Base-by-base conservation (phyloP, 805 yeast species). In the Suhomyces sp. region DNA sequence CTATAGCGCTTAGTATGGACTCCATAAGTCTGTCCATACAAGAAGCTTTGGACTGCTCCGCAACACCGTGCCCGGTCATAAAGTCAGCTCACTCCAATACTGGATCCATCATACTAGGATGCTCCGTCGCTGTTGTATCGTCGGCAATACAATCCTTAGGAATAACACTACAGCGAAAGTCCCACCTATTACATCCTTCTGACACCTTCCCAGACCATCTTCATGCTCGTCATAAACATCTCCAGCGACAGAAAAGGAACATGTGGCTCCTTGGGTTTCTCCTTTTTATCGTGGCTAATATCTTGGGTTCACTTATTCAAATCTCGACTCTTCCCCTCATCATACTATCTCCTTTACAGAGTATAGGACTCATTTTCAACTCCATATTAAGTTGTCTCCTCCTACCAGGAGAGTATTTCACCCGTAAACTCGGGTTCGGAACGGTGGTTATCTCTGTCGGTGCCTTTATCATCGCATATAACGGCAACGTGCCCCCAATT, bases 291-390 rank as follows among this genome's bases (percentile, higher is more conserved):
- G 51, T 75, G 4, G 79, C 95, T 25, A 88, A 88, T 48, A 62
- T 88, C 1, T 63, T 87, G 25, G 96, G 96, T 2, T 82, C 93
- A 2, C 68, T 83, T 13, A 82, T 88, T 18, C 96, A 88, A 60
- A 78, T 88, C 24, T 77, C 93, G 1, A 83, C 95, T 2, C 65
- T 88, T 26, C 96, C 96, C 1, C 64, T 88, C 40, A 81, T 87
- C 28, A 72, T 88, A 2, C 58, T 88, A 39, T 80, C 88, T 16
- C 95, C 96, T 0, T 61, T 88, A 36, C 96, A 88, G 54, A 87
- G 95, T 17, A 77, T 82, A 16, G 95, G 96, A 0, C 68, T 88
- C n/a, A 88, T 88, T 2, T 88, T 88, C 68, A 88, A 88, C 58
- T 77, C 93, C 0, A 57, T 85, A 2, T 76, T 67, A 28, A 63